Evolutionary conservation across 108 stramenopile species (phyloP).

Genomic region (Nitzschia sp.): DNA sequence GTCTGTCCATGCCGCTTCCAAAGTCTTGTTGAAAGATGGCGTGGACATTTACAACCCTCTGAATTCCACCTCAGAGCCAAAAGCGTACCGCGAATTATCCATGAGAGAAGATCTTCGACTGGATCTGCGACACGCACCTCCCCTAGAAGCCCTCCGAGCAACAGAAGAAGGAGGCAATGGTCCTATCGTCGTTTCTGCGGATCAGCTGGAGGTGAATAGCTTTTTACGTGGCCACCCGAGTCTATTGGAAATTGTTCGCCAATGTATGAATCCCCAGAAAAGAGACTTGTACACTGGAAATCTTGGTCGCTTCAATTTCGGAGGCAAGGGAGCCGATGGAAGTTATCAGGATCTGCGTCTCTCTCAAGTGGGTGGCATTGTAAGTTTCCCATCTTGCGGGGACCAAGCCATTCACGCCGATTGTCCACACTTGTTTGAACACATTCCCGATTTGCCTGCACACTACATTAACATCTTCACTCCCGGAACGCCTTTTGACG

Average conservation of each 20-base stretch:
- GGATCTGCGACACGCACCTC: slow-evolving; percentile 71
- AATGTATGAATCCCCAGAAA: slow-evolving; percentile 65
- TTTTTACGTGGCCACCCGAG: slow-evolving; percentile 65
- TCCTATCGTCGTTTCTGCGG: slow-evolving; percentile 33
- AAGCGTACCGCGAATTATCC: slow-evolving; percentile 71
- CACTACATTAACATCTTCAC: slow-evolving; percentile 86
- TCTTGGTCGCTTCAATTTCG: slow-evolving; percentile 85
- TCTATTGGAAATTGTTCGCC: slow-evolving; percentile 58
- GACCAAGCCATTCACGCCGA: slow-evolving; percentile 91
- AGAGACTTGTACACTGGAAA: slow-evolving; percentile 60
- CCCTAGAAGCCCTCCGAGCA: slow-evolving; percentile 40
- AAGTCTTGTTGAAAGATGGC: slow-evolving; percentile 40
- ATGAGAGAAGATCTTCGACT: slow-evolving; percentile 85
- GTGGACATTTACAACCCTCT: slow-evolving; percentile 69
- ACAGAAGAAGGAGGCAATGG: slow-evolving; percentile 11
- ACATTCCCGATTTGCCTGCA: slow-evolving; percentile 62
- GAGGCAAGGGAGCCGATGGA: slow-evolving; percentile 80
- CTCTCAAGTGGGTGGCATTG: slow-evolving; percentile 79
- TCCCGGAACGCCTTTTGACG: slow-evolving; percentile 39
- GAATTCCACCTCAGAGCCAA: slow-evolving; percentile 46
- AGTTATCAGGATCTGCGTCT: slow-evolving; percentile 66
- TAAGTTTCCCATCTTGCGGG: slow-evolving; percentile 72
- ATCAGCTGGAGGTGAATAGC: slow-evolving; percentile 18
- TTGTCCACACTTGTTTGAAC: slow-evolving; percentile 83
- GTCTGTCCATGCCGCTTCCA: slow-evolving; percentile 59